A percentile compares a stretch with the other conserved stretches of the same genome.
phyloP scores from a whole-genome alignment of 179 eudicot species.

The Silene noctiflora region DNA sequence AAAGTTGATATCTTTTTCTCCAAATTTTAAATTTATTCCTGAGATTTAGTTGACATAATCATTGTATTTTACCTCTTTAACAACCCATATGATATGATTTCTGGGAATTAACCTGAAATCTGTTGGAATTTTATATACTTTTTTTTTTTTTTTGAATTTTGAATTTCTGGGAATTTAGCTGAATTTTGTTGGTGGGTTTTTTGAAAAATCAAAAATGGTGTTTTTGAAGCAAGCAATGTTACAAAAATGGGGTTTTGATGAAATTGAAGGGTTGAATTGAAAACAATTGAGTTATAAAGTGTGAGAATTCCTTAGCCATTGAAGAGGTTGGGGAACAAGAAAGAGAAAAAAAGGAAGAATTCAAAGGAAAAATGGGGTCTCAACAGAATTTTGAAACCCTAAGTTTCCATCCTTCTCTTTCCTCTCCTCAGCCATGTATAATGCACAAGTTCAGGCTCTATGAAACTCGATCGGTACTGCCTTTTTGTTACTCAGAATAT shows the following conservation, averaged over 20 bases:
- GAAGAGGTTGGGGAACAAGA: conserved; percentile 60
- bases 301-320: conserved; percentile 62
- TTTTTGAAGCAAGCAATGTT: conserved; percentile 62
- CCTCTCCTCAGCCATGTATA: conserved; percentile 33
- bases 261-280: conserved; percentile 27
- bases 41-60: conserved; percentile 5
- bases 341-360: neutral
- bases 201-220: conserved; percentile 39
- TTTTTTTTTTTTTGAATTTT: neutral
- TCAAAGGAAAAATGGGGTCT: conserved; percentile 33
- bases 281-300: conserved; percentile 40
- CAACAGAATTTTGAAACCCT: conserved; percentile 31
- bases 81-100: conserved; percentile 10
- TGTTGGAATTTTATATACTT: neutral
- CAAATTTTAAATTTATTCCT: conserved; percentile 19
- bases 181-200: conserved; percentile 18
- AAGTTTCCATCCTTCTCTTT: conserved; percentile 30
- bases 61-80: conserved; percentile 9
- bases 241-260: conserved; percentile 26
- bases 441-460: conserved; percentile 88
- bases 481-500: neutral
- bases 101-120: neutral
- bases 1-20: conserved; percentile 1
- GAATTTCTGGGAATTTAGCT: neutral
- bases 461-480: conserved; percentile 73